Percentiles rank a stretch among this genome's conserved stretches.
Conservation (phyloP, 495 filamentous ascomycete species). For the Friedmanniomyces endolithicus region DNA sequence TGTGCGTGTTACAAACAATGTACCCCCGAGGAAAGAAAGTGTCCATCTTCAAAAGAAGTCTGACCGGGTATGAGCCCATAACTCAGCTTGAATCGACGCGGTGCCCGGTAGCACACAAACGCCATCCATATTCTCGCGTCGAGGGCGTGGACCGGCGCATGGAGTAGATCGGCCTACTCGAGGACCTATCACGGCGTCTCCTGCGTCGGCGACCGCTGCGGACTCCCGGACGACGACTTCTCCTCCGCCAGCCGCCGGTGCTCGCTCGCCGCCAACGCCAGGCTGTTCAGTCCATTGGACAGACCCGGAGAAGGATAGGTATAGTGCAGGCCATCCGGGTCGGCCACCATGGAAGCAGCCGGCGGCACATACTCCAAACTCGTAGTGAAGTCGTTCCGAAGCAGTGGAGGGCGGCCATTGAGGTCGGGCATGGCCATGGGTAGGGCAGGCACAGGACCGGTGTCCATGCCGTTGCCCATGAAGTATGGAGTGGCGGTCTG, state of each 20-base stretch:
- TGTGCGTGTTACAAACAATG: too few relatives aligned
- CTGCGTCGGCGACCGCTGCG: conserved; percentile 6
- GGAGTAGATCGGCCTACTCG: too few relatives aligned
- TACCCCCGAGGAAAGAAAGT: too few relatives aligned
- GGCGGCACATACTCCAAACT: conserved; percentile 17
- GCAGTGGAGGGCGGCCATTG: conserved; percentile 8
- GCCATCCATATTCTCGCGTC: too few relatives aligned
- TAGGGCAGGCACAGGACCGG: conserved; percentile 13
- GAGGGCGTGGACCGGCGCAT: too few relatives aligned
- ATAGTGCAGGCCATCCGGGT: conserved; percentile 17
- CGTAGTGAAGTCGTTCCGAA: conserved; percentile 14
- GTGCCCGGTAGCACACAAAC: too few relatives aligned
- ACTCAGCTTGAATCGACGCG: too few relatives aligned
- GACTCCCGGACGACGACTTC: conserved; percentile 8
- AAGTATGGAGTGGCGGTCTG: conserved; percentile 15
- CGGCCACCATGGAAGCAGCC: conserved; percentile 4
- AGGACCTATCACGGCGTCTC: neutral
- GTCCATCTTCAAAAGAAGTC: too few relatives aligned
- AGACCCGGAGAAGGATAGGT: conserved; percentile 18
- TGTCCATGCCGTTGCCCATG: conserved; percentile 10
- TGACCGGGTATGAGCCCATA: too few relatives aligned
- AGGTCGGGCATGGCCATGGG: conserved; percentile 15
- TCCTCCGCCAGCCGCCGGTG: conserved; percentile 17
- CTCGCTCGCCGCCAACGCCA: conserved; percentile 19
- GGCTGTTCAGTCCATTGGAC: conserved; percentile 20